A percentile compares a stretch with the other conserved stretches of the same genome.
Evolutionary conservation across 2,329 filamentous ascomycete species (phyloP).

Genomic region (Penicillium italicum): DNA sequence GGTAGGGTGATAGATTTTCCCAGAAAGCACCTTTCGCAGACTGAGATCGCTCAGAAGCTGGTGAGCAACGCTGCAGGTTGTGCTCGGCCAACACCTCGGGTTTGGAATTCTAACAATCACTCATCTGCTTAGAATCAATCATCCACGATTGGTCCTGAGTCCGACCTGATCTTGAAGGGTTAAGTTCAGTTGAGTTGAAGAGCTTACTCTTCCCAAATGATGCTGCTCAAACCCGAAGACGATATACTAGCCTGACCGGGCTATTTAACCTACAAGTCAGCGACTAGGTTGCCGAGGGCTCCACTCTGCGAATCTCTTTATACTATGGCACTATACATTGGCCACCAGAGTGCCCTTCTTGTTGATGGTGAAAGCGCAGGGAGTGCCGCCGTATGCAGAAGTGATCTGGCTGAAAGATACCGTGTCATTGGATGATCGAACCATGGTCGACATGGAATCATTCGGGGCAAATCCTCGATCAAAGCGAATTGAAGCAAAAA

Average conservation of each 20-base stretch:
- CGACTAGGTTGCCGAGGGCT: background rate
- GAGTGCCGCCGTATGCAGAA: background rate
- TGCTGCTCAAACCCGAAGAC: background rate
- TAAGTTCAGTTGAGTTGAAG: background rate
- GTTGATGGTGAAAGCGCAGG: background rate
- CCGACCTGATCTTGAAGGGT: too few relatives aligned
- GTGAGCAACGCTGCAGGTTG: conserved; percentile 21
- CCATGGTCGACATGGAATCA: background rate
- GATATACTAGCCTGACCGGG: background rate
- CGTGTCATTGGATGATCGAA: background rate
- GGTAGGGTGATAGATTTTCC: conserved; percentile 36
- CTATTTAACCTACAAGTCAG: background rate
- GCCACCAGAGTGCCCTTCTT: background rate
- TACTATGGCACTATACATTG: too few relatives aligned
- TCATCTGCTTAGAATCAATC: too few relatives aligned
- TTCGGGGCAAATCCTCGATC: background rate
- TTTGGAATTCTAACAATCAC: background rate
- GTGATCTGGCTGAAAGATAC: background rate
- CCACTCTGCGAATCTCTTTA: background rate
- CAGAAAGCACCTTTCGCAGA: conserved; percentile 43
- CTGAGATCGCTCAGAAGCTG: conserved; percentile 52
- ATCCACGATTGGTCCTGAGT: too few relatives aligned
- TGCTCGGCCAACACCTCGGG: background rate
- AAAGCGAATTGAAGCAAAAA: background rate
- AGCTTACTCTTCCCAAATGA: background rate